Evolutionary conservation across 768 basidiomycete species (phyloP).

Genomic region (Boletus bicolor): DNA sequence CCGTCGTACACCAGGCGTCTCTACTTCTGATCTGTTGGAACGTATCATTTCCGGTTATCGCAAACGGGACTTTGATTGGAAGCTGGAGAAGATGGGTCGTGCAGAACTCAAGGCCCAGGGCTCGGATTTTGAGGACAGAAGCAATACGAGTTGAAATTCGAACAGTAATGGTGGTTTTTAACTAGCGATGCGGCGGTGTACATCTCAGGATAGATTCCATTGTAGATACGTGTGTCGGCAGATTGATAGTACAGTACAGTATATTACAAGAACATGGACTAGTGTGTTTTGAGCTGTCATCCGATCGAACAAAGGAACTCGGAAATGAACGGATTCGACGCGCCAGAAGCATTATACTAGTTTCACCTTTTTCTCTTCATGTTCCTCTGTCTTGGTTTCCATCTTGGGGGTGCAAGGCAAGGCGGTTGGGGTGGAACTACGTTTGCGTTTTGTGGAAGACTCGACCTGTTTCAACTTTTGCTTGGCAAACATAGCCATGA

Average conservation of each 20-base stretch:
- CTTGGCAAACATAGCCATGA: conserved; percentile 75
- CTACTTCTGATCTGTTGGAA: conserved; percentile 89
- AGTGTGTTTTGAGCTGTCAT: background rate
- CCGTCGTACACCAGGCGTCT: conserved; percentile 89
- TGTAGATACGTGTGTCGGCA: background rate
- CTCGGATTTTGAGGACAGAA: conserved; percentile 20
- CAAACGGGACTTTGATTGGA: conserved; percentile 80
- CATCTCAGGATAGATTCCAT: background rate
- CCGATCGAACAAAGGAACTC: background rate
- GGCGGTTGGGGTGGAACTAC: conserved; percentile 18
- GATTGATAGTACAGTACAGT: conserved; percentile 6
- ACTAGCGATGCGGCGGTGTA: background rate
- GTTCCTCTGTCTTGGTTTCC: conserved; percentile 8
- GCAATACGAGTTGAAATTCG: conserved; percentile 2
- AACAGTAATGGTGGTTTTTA: background rate
- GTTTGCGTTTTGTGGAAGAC: conserved; percentile 28
- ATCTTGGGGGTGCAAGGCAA: background rate
- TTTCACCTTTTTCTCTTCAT: conserved; percentile 24
- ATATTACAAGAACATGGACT: conserved; percentile 6
- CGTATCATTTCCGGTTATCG: conserved; percentile 89
- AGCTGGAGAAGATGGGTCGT: conserved; percentile 85
- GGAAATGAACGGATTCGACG: background rate
- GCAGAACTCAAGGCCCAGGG: conserved; percentile 65
- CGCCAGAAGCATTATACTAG: background rate
- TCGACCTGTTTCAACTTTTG: conserved; percentile 39